These are phyloP conservation scores for Cynara cardunculus DNA, from an alignment of 129 eudicot species.

Conservation along the genomic window DNA sequence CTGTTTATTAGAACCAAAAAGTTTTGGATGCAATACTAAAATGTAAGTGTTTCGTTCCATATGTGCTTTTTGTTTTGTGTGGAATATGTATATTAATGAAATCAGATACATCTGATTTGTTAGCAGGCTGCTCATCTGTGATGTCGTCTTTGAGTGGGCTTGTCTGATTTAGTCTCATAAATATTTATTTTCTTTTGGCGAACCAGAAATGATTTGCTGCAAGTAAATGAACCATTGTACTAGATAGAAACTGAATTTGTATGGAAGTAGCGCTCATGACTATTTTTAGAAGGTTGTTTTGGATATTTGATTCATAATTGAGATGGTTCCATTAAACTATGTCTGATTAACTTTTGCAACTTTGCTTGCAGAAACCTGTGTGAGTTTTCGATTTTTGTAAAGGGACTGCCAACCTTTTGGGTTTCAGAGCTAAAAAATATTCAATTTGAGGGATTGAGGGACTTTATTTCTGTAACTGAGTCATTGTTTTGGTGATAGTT, in stretches of 20 bases:
- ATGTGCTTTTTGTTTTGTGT: not conserved
- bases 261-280: not conserved
- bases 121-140: too few species aligned
- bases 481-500: not conserved
- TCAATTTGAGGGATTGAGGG: not conserved
- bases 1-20: not conserved
- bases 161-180: not conserved
- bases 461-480: not conserved
- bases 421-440: not conserved
- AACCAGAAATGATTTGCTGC: not conserved
- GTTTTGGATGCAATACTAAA: too few species aligned
- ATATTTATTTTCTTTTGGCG: not conserved
- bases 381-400: not conserved
- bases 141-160: not conserved
- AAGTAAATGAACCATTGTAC: not conserved
- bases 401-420: not conserved
- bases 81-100: too few species aligned
- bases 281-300: not conserved
- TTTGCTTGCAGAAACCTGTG: not conserved
- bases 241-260: too few species aligned
- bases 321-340: not conserved
- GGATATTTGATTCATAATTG: not conserved
- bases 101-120: too few species aligned
- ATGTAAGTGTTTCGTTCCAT: not conserved
- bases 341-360: not conserved